phyloP scores from a whole-genome alignment of 352 stramenopile genomes.

The Phytophthora chlamydospora region DNA sequence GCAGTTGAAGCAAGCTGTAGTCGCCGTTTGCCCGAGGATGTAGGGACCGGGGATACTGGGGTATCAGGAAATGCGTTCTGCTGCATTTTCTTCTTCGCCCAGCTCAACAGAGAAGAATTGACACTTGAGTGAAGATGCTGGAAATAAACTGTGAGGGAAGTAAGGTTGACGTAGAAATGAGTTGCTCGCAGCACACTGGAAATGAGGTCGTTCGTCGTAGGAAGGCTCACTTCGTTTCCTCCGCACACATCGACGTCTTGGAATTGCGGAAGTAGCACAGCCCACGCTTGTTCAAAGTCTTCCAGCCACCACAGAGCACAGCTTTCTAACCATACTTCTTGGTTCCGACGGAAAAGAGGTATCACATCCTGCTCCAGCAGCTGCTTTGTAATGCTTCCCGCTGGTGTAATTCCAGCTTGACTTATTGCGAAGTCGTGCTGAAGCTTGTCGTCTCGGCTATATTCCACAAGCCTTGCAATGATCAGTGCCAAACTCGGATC shows the following conservation, averaged over 20 bases:
- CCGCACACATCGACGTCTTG: conserved; percentile 65
- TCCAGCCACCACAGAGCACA: conserved; percentile 85
- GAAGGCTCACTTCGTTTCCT: conserved; percentile 13
- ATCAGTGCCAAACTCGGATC: conserved; percentile 92
- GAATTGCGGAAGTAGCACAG: conserved; percentile 64
- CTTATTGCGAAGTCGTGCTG: conserved; percentile 62
- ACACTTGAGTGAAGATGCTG: conserved; percentile 79
- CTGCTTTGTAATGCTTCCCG: conserved; percentile 52
- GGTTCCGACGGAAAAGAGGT: conserved; percentile 60
- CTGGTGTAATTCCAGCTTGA: conserved; percentile 67
- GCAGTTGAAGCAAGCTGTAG: conserved; percentile 56
- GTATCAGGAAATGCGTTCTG: conserved; percentile 31
- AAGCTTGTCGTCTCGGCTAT: conserved; percentile 53
- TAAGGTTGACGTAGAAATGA: conserved; percentile 86
- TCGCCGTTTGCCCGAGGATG: conserved; percentile 22
- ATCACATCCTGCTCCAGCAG: conserved; percentile 76
- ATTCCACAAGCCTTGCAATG: conserved; percentile 89
- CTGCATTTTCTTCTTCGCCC: conserved; percentile 62
- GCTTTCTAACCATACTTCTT: conserved; percentile 80
- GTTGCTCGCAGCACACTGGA: conserved; percentile 54
- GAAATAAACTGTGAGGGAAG: conserved; percentile 86
- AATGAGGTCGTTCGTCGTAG: conserved; percentile 31
- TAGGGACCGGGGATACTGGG: conserved; percentile 6
- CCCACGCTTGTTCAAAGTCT: conserved; percentile 83
- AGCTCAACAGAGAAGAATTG: conserved; percentile 66